Base-by-base conservation (phyloP, 169 alveolate genomes). In the Plasmodium vivax region DNA sequence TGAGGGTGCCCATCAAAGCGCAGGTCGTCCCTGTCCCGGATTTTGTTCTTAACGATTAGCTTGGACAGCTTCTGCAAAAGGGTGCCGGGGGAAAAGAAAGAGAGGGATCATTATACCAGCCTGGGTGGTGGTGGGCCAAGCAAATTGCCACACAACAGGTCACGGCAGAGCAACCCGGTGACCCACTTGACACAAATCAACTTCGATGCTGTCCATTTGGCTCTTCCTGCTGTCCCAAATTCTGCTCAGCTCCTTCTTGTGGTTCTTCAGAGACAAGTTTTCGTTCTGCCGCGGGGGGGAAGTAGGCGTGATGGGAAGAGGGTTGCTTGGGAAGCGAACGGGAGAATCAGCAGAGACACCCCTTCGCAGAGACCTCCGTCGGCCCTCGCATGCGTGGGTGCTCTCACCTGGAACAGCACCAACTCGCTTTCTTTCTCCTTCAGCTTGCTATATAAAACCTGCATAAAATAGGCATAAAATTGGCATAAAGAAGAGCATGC, bases 1-100 rank as follows among this genome's bases (percentile, higher is more conserved):
- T 85, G 80, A 12, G 93, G 93, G 36, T 85, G 93, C 41, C 93
- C 93, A 19, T 85, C 93, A 85, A 85, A 85, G 71, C 47, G 84
- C 41, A 85, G 56, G 23, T 85, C 93, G 30, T 85, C 85, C 62
- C 84, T 85, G 12, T 85, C 85, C 79, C 79, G 47, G 27, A 85
- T 74, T 74, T 74, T 85, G 36, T 54, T 85, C 79, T 73, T 73
- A 43, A 85, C 27, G 41, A 85, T 62, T 47, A 74, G 74, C 23
- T 73, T 85, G 27, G 93, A 51, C 14, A 85, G 85, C 27, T 85
- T 85, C 93, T 85, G 3, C 27, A 45, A 43, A 41, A 51, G 23
- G 27, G 8, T 47, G 30, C 27, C n/a, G 19, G 56, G 27, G 27
- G 58, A 81, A 81, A 81, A n/a, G 34, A 81, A 41, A 30, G 58